Conservation (phyloP, 2,329 filamentous ascomycete species). For the Hypoxylon sp. region DNA sequence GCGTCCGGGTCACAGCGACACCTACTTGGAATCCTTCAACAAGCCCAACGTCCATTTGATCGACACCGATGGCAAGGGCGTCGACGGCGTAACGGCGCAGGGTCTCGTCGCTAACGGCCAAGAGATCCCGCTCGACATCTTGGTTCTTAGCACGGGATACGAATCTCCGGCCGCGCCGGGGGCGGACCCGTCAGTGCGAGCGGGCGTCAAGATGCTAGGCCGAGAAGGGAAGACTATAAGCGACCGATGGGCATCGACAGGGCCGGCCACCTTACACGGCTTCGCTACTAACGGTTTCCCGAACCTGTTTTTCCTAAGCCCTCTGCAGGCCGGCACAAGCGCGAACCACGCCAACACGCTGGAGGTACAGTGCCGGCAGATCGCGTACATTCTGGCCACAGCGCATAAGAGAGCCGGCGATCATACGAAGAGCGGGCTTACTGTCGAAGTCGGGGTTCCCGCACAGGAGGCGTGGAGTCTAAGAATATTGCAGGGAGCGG, state of each 20-base stretch:
- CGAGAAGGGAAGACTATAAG: conserved; percentile 42
- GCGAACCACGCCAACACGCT: conserved; percentile 44
- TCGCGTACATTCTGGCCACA: conserved; percentile 53
- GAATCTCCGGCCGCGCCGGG: conserved; percentile 58
- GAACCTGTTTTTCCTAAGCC: conserved; percentile 64
- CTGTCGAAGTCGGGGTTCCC: conserved; percentile 59
- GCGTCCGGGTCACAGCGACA: conserved; percentile 71
- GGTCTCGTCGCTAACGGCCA: conserved; percentile 62
- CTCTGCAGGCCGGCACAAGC: conserved; percentile 56
- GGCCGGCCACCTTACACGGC: conserved; percentile 65
- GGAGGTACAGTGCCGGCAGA: conserved; percentile 40
- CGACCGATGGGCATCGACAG: conserved; percentile 50
- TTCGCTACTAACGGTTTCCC: conserved; percentile 63
- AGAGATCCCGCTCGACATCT: conserved; percentile 59
- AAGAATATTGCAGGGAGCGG: conserved; percentile 52
- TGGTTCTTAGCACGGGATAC: conserved; percentile 57
- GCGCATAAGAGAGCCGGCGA: conserved; percentile 49
- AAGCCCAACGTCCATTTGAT: conserved; percentile 68
- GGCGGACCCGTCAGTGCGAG: conserved; percentile 57
- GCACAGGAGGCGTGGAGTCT: conserved; percentile 64
- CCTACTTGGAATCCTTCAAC: conserved; percentile 71
- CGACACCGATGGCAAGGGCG: conserved; percentile 68
- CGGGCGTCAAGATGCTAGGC: conserved; percentile 46
- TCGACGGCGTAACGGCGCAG: conserved; percentile 59
- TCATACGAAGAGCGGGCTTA: conserved; percentile 30